A percentile compares a stretch with the other conserved stretches of the same genome.
These are phyloP conservation scores for sorghum (Sorghum bicolor) DNA, from an alignment of 176 grass and related monocot genomes.

Conservation along the genomic window Sorghum_bicolor_NCBIv3 NC_012873.2:58596001-58596500, in stretches of 20 bases:
- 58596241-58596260: conserved; percentile 20
- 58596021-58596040: conserved; percentile 53
- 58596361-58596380: conserved; percentile 6
- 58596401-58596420: neutral
- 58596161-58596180: conserved; percentile 61
- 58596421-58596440: neutral
- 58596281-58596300: neutral
- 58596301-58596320: neutral
- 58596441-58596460: neutral
- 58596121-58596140: conserved; percentile 50
- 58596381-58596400: neutral
- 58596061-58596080: conserved; percentile 60
- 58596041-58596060: conserved; percentile 41
- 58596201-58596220: conserved; percentile 72
- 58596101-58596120: conserved; percentile 40
- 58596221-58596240: conserved; percentile 19
- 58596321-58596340: neutral
- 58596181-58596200: conserved; percentile 66
- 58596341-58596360: neutral
- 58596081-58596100: conserved; percentile 47
- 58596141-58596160: conserved; percentile 57
- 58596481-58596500: neutral
- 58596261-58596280: neutral
- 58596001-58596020: conserved; percentile 35
- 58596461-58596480: neutral